These are phyloP conservation scores for Carex arenaria DNA, from an alignment of 202 grass and related monocot species.

Conservation along the genomic window DNA sequence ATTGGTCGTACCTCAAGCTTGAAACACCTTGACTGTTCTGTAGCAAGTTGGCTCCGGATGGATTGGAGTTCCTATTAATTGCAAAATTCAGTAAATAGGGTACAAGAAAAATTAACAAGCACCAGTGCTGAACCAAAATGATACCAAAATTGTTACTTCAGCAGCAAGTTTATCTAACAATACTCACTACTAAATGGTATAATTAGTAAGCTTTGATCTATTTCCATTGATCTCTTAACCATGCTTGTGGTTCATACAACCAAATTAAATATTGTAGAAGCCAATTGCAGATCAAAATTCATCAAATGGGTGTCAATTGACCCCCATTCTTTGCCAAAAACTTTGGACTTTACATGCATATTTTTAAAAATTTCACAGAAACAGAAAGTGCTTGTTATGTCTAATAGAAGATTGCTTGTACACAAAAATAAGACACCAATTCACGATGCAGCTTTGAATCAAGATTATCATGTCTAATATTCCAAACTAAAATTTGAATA, in stretches of 20 bases:
- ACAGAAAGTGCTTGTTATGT: neutral
- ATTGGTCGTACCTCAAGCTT: slow-evolving; percentile 81
- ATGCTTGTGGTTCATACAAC: neutral
- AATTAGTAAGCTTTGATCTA: neutral
- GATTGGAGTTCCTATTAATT: slow-evolving; percentile 88
- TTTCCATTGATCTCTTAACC: neutral
- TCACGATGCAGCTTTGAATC: neutral
- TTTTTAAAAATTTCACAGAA: neutral
- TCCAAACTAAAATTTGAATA: neutral
- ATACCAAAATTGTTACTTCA: neutral
- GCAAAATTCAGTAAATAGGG: neutral
- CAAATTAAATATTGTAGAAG: neutral
- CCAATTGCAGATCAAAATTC: too few relatives aligned
- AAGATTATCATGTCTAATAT: neutral
- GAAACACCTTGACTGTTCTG: slow-evolving; percentile 99
- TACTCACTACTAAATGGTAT: neutral
- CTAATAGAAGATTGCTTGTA: neutral
- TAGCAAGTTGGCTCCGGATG: slow-evolving; percentile 80
- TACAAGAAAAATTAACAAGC: neutral
- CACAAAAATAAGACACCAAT: neutral
- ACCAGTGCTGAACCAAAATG: neutral
- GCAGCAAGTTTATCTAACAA: neutral
- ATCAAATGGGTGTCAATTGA: too few relatives aligned
- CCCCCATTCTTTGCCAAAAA: too few relatives aligned
- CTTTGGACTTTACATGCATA: too few relatives aligned